Evolutionary conservation across 495 filamentous ascomycete genomes (phyloP), one percentile per base, ranked within the genome.

Genomic region (Cairneyella variabilis): DNA sequence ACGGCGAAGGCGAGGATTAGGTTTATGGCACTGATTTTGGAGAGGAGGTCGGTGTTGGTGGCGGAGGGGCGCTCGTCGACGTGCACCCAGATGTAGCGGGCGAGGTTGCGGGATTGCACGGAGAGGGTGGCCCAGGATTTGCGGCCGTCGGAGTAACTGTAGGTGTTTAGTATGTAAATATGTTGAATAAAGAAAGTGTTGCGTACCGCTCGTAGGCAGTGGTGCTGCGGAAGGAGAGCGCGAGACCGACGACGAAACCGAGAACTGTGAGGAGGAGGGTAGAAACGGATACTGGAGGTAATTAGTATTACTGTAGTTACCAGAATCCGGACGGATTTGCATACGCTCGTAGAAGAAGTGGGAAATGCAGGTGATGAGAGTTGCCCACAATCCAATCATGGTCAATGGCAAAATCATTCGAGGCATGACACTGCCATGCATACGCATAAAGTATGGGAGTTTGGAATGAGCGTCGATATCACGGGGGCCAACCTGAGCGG

Each of bases 231-330:
- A 96, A 93, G 20, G 85, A 89, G 56, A 96, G 72, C 0, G 86
- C 79, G 63, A 95, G 68, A 75, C 85, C 87, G 60, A 96, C 88
- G 55, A 95, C 88, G 74, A 96, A 93, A 84, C 89, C 90, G 23
- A 89, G 80, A 10, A 95, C 84, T 12, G 89, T 95, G 28, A 96
- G 77, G 8, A 96, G 75, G 48, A 91, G 76, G 20, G 76, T 80
- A 56, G 79, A 76, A 22, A 93, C 83, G 18, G 77, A 77, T 2
- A 88, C 68, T 73, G 37, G 28, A 1, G n/a, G 17, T 39, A 20
- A 25, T 45, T 45, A 12, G 34, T 17, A 7, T 10, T 21, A 3
- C 4, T 39, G 16, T 32, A 18, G 5, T n/a, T 30, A 18, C 26
- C 10, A 28, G 9, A 14, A 18, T 10, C 1, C 23, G 20, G 25